Evolutionary conservation across 352 stramenopile genomes (phyloP), one percentile per base, ranked within the genome.

Genomic region (Phytophthora pluvialis): DNA sequence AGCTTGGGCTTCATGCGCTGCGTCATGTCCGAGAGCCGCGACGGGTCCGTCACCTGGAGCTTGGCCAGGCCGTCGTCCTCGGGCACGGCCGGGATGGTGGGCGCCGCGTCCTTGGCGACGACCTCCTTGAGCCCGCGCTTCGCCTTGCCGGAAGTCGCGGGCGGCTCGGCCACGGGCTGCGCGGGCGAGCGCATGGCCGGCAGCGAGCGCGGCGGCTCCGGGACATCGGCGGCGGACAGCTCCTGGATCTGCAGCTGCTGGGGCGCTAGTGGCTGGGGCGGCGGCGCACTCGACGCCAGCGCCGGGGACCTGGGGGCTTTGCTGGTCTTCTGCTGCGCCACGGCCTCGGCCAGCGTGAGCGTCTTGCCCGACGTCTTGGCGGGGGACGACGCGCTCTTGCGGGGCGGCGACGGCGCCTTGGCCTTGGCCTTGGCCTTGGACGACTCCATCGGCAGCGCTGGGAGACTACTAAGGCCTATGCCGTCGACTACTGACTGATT

Each of bases 1-100:
- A 96, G 81, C 63, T 81, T 83, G 10, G 88, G 88, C 69, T 90
- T 77, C 52, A 75, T 65, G 26, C 60, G 46, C 53, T 76, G 46
- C 32, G 64, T 68, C 54, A 73, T 48, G 40, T 69, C 64, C 36
- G 56, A 60, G 10, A 75, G 60, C 6, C 56, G 55, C 29, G 60
- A 63, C 12, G 29, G 60, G 56, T 75, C 51, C 28, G 54, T 58
- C 18, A 72, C 12, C 21, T 67, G 60, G 16, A 68, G 42, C 33
- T 65, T 72, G 2, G 51, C 25, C 13, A 69, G 33, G 16, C 45
- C 51, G 18, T 74, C 70, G 28, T 75, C 60, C 16, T 74, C 45
- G 1, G 33, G 49, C 2, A 73, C 48, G 1, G 56, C 51, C 3
- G 58, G 36, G 25, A 73, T 56, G 4, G 49, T 71, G 11, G 66